Evolutionary conservation across 352 stramenopile species (phyloP).

Genomic region (Phytophthora megakarya): DNA sequence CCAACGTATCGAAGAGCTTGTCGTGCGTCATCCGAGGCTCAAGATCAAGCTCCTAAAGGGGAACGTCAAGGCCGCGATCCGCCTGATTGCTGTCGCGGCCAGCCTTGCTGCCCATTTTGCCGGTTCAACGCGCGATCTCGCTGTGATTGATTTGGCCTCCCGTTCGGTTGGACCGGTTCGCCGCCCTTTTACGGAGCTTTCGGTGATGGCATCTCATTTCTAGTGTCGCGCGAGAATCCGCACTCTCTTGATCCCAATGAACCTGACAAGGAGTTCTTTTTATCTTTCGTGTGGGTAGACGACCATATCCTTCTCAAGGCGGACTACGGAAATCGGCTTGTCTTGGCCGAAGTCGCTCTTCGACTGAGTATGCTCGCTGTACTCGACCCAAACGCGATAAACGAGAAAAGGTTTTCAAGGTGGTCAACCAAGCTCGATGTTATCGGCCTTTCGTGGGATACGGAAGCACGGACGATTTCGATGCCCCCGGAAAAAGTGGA

Average conservation of each 20-base stretch:
- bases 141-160: slow-evolving; percentile 14
- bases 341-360: slow-evolving; percentile 6
- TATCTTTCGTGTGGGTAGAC: slow-evolving; percentile 38
- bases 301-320: slow-evolving; percentile 35
- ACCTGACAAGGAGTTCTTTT: slow-evolving; percentile 11
- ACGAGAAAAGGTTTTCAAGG: slow-evolving; percentile 32
- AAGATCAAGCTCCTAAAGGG: slow-evolving; percentile 25
- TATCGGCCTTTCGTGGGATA: slow-evolving; percentile 21
- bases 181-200: slow-evolving; percentile 13
- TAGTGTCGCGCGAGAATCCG: slow-evolving; percentile 5
- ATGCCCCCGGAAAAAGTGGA: slow-evolving; percentile 21
- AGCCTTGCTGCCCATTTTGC: slow-evolving; percentile 5
- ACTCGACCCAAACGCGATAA: slow-evolving; percentile 26
- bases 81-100: not conserved
- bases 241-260: slow-evolving; percentile 1
- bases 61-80: slow-evolving; percentile 25
- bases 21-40: too few relatives aligned
- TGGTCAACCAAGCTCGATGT: slow-evolving; percentile 15
- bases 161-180: slow-evolving; percentile 21
- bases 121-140: not conserved
- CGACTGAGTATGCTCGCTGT: slow-evolving; percentile 2
- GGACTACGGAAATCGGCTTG: not conserved
- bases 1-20: too few relatives aligned
- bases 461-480: not conserved
- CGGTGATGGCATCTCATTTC: slow-evolving; percentile 12